Percentiles rank a stretch among this genome's conserved stretches.
These are phyloP conservation scores for Rhodofomes roseus DNA, from an alignment of 1,284 basidiomycete species.

Conservation along the genomic window DNA sequence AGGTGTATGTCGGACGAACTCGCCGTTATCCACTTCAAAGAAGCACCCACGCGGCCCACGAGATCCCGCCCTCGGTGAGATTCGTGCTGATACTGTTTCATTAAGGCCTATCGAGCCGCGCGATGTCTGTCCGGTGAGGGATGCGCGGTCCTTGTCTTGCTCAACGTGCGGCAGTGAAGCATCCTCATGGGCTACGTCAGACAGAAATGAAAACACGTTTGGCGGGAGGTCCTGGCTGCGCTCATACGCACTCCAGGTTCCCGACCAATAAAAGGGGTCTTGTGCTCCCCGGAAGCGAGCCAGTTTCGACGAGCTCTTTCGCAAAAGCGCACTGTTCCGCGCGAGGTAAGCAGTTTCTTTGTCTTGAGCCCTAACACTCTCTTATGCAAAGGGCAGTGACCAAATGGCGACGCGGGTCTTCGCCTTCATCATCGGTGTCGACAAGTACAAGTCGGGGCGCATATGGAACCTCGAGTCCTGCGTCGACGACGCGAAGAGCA, in stretches of 20 bases:
- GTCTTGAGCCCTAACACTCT: not conserved
- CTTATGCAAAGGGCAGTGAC: not conserved
- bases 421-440: conserved; percentile 60
- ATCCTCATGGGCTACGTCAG: not conserved
- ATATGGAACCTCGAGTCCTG: conserved; percentile 64
- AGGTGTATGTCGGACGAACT: not conserved
- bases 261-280: not conserved
- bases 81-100: not conserved
- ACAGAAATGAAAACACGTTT: not conserved
- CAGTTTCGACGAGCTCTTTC: not conserved
- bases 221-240: not conserved
- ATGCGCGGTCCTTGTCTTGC: conserved; percentile 1
- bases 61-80: not conserved
- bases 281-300: not conserved
- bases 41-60: not conserved
- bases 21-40: not conserved
- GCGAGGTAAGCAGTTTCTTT: not conserved
- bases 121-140: not conserved
- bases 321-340: not conserved
- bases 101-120: not conserved
- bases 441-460: conserved; percentile 57
- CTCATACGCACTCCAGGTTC: not conserved
- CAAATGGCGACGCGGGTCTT: conserved; percentile 49
- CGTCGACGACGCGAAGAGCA: conserved; percentile 53
- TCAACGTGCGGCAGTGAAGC: not conserved